phyloP scores from a whole-genome alignment of 495 filamentous ascomycete species.

The Neurospora africana region DNA sequence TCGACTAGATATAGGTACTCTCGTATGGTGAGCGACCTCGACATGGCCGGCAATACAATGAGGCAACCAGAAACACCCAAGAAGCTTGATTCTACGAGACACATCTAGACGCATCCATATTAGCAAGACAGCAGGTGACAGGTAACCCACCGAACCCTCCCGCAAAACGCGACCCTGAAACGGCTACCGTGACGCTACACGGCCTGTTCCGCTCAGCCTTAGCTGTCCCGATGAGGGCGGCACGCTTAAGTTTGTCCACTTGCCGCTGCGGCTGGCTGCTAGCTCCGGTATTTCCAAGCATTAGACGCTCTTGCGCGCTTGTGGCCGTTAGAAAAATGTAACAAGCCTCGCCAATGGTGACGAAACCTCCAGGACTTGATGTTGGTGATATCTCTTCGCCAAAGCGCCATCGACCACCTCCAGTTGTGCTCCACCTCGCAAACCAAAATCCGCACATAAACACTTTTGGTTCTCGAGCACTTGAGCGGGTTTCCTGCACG shows the following conservation, averaged over 20 bases:
- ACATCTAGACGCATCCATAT: neutral
- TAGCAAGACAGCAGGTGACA: neutral
- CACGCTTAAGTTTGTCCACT: neutral
- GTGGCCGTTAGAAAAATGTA: neutral
- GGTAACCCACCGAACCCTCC: neutral
- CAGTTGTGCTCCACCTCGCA: neutral
- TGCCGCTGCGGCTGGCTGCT: neutral
- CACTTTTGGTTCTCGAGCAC: neutral
- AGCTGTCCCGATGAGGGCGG: neutral
- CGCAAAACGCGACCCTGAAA: neutral
- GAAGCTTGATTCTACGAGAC: neutral
- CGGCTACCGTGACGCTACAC: neutral
- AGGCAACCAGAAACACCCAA: neutral
- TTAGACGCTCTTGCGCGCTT: neutral
- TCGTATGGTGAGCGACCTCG: neutral
- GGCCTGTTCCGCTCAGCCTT: neutral
- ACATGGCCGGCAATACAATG: neutral
- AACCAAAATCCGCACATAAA: neutral
- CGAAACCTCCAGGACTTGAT: neutral
- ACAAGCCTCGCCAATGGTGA: neutral
- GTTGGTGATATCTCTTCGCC: neutral
- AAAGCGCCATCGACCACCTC: neutral
- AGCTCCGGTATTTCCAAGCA: neutral
- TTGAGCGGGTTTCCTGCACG: constrained; percentile 1
- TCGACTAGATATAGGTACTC: neutral